A percentile compares a stretch with the other conserved stretches of the same genome.
Conservation (phyloP, 257 asterid species). For the Ajuga chamaepitys region DNA sequence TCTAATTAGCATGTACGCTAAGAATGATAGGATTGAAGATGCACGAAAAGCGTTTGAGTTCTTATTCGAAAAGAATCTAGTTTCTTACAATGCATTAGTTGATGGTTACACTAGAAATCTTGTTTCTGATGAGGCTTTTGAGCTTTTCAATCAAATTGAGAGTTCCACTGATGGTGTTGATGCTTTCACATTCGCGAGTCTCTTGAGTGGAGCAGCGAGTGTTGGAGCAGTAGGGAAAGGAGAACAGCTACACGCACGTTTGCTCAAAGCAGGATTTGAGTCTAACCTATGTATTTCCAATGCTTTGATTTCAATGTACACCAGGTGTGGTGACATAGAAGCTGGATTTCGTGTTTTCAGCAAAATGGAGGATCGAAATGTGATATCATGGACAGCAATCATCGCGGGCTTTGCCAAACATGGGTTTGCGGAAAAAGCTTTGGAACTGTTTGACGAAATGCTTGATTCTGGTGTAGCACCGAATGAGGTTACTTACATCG, state of each 20-base stretch:
- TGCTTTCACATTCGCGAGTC: conserved; percentile 84
- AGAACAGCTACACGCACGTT: conserved; percentile 75
- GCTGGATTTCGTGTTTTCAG: conserved; percentile 61
- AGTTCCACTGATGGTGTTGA: conserved; percentile 40
- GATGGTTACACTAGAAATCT: conserved; percentile 50
- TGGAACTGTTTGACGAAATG: conserved; percentile 58
- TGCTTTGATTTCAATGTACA: conserved; percentile 84
- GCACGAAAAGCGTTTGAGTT: conserved; percentile 75
- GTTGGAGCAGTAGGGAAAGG: conserved; percentile 89
- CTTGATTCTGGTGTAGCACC: conserved; percentile 54
- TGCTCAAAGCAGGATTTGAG: conserved; percentile 59
- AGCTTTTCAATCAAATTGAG: conserved; percentile 40
- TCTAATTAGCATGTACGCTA: conserved; percentile 71
- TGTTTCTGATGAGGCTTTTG: conserved; percentile 49
- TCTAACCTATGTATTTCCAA: conserved; percentile 52
- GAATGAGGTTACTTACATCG: conserved; percentile 78
- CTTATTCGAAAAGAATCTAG: conserved; percentile 67
- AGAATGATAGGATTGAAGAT: conserved; percentile 63
- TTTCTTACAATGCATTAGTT: conserved; percentile 62
- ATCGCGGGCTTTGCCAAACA: conserved; percentile 89
- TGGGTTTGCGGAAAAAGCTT: conserved; percentile 56
- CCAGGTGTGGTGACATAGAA: conserved; percentile 81
- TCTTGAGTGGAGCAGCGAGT: conserved; percentile 92
- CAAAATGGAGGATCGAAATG: conserved; percentile 44
- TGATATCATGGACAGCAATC: conserved; percentile 86